A percentile compares a stretch with the other conserved stretches of the same genome.
These are phyloP conservation scores for Mortierella sp. DNA, from an alignment of 371 early-diverging fungal species.

Conservation along the genomic window DNA sequence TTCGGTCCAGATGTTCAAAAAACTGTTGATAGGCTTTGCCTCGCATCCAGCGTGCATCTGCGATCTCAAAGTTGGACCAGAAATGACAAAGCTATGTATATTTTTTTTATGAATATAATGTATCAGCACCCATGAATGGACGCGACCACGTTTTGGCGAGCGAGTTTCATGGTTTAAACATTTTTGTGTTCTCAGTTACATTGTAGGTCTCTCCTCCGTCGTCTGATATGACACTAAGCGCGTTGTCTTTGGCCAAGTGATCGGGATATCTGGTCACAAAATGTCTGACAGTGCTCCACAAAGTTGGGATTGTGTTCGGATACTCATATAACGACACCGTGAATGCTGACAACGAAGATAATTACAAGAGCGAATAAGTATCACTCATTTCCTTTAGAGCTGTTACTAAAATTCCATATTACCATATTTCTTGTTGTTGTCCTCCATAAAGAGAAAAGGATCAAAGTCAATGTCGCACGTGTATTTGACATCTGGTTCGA, in stretches of 20 bases:
- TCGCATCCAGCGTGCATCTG: slow-evolving; percentile 84
- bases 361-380: no score
- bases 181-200: slow-evolving; percentile 7
- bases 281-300: slow-evolving; percentile 78
- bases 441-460: slow-evolving; percentile 88
- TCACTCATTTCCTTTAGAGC: no score
- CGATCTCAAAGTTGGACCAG: slow-evolving; percentile 98
- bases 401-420: slow-evolving; percentile 5
- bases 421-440: slow-evolving; percentile 88
- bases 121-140: no score
- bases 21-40: slow-evolving; percentile 73
- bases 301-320: slow-evolving; percentile 81
- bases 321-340: slow-evolving; percentile 85
- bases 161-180: no score
- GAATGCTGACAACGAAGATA: slow-evolving; percentile 61
- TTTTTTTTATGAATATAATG: no score
- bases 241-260: slow-evolving; percentile 57
- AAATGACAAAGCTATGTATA: slow-evolving; percentile 78
- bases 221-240: slow-evolving; percentile 46
- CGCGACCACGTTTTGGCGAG: no score
- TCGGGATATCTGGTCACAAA: slow-evolving; percentile 64
- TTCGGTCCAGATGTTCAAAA: slow-evolving; percentile 86
- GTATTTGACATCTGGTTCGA: slow-evolving; percentile 93
- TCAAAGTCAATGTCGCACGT: slow-evolving; percentile 91
- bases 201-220: slow-evolving; percentile 50